Evolutionary conservation across 495 filamentous ascomycete species (phyloP), one percentile per base, ranked within the genome.

Genomic region (Gamarada debralockiae): DNA sequence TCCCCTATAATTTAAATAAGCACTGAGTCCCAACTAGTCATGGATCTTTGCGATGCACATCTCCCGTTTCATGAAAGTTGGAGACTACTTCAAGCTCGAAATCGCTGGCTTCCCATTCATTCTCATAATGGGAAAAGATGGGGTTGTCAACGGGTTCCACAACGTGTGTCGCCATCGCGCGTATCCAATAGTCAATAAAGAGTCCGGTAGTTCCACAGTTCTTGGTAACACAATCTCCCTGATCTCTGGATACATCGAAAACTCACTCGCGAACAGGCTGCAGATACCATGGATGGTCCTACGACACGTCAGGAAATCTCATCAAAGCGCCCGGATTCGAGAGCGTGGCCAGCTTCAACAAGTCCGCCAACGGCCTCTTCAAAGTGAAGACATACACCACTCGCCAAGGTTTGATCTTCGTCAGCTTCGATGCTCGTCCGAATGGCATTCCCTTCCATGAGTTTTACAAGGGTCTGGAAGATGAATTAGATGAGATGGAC

Each of bases 221-320:
- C 17, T 47, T 20, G 44, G 44, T 47, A 33, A 23, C 7, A 3
- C 31, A 10, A 7, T n/a, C n/a, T n/a, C n/a, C 44, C 22, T 42
- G 38, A 13, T 7, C n/a, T 4, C 7, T n/a, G 6, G n/a, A 20
- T 25, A 27, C 34, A 29, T 29, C 27, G 10, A 5, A 10, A 5
- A 29, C 10, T 29, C 5, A 29, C 27, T 29, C 10, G 27, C 10
- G 27, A 29, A 21, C 13, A 38, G 47, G 47, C 4, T 83, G 78
- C 61, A 68, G 73, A 34, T 83, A 82, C 55, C 80, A 83, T 59
- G 79, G 80, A 22, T 84, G 79, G 79, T 76, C 73, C 27, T 82
- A 82, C 55, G 72, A 75, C 47, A 68, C 71, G 4, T 67, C 65
- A 27, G 79, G 80, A 14, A 68, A 72, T 22, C 64, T 83, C 27